Evolutionary conservation across 306 rosid species (phyloP).

Genomic region (Sophora flavescens): DNA sequence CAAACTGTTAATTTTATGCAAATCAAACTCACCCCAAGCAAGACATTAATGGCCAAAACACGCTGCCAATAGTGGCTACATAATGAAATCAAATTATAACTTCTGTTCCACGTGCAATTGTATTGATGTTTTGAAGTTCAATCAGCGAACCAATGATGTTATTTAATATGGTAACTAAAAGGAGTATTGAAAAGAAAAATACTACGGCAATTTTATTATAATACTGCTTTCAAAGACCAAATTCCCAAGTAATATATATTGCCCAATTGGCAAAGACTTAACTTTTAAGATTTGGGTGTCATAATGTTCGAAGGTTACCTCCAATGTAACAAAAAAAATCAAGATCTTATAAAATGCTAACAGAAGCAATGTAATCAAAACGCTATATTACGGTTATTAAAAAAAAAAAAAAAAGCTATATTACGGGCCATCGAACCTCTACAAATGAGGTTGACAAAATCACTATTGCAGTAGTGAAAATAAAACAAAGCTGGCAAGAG

Average conservation of each 20-base stretch:
- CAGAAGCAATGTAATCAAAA: conserved; percentile 32
- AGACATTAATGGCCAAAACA: too few relatives aligned
- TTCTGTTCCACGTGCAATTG: too few relatives aligned
- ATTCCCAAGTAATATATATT: not conserved
- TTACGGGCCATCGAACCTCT: conserved; percentile 25
- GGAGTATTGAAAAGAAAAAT: too few relatives aligned
- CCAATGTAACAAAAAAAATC: not conserved
- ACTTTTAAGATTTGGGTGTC: not conserved
- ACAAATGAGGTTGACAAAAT: not conserved
- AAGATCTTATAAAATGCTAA: not conserved
- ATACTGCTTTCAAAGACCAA: not conserved
- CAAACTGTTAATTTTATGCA: too few relatives aligned
- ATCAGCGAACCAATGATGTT: too few relatives aligned
- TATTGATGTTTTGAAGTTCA: too few relatives aligned
- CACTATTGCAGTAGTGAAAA: conserved; percentile 16
- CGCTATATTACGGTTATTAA: not conserved
- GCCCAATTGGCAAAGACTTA: not conserved
- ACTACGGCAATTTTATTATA: too few relatives aligned
- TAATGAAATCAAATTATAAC: too few relatives aligned
- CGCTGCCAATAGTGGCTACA: too few relatives aligned
- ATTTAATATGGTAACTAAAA: not conserved
- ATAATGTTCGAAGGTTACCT: not conserved
- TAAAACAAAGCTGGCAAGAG: conserved; percentile 23
- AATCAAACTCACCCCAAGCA: too few relatives aligned
- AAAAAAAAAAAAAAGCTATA: not conserved